phyloP scores from a whole-genome alignment of 2,329 filamentous ascomycete genomes.

The Penicillium sp. region DNA sequence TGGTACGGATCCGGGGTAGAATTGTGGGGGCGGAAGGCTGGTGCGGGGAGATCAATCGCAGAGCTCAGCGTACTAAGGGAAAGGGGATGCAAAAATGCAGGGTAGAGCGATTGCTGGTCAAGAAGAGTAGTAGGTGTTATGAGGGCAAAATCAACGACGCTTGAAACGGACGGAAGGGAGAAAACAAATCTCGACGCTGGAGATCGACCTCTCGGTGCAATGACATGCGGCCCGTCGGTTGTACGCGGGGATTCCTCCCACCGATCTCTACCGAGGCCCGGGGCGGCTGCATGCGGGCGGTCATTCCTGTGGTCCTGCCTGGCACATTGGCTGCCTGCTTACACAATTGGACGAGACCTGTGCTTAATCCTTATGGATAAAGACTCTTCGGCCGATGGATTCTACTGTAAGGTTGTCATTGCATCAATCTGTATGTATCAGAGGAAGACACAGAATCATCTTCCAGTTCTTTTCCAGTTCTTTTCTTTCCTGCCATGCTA shows the following conservation, averaged over 20 bases:
- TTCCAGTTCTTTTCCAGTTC: too few species aligned
- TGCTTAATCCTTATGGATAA: too few species aligned
- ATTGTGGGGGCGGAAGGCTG: constrained; percentile 20
- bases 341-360: too few species aligned
- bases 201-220: constrained; percentile 9
- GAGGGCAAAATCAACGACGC: background rate
- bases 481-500: too few species aligned
- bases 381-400: too few species aligned
- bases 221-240: constrained; percentile 14
- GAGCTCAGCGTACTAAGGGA: background rate
- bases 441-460: too few species aligned
- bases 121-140: too few species aligned
- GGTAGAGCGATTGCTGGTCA: too few species aligned
- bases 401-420: too few species aligned
- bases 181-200: constrained; percentile 6
- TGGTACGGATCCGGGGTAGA: constrained; percentile 20
- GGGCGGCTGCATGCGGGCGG: constrained; percentile 23
- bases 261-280: constrained; percentile 18
- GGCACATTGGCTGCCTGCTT: too few species aligned
- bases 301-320: background rate
- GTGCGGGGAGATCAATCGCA: constrained; percentile 12
- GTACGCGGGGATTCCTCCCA: constrained; percentile 14
- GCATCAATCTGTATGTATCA: too few species aligned
- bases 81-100: background rate
- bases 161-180: background rate